Evolutionary conservation across 2,329 filamentous ascomycete genomes (phyloP).

Genomic region (Didymella sp.): DNA sequence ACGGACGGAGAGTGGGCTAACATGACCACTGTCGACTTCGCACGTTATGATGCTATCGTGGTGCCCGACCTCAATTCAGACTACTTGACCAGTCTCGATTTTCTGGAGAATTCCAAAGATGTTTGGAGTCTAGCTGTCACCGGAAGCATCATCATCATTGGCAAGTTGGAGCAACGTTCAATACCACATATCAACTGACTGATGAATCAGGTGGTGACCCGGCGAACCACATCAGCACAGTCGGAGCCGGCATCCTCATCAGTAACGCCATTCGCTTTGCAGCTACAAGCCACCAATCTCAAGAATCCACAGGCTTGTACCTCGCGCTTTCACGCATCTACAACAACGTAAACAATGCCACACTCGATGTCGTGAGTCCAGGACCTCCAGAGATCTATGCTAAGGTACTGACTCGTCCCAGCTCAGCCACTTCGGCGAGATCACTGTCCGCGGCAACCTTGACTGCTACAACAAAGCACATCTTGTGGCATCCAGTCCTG

Average conservation of each 20-base stretch:
- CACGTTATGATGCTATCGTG: not conserved
- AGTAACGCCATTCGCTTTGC: not conserved
- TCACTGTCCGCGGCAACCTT: not conserved
- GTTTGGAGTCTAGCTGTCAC: not conserved
- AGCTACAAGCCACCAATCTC: not conserved
- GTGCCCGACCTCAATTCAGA: slow-evolving; percentile 2
- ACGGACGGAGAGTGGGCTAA: not conserved
- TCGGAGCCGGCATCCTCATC: not conserved
- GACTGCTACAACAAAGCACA: slow-evolving; percentile 1
- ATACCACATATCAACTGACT: not conserved
- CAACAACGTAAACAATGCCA: not conserved
- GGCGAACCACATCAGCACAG: not conserved
- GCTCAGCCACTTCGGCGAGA: slow-evolving; percentile 1
- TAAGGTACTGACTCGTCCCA: not conserved
- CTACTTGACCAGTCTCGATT: not conserved
- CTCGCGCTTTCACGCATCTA: not conserved
- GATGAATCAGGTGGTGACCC: not conserved
- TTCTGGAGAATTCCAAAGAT: not conserved
- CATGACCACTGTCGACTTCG: slow-evolving; percentile 1
- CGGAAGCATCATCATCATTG: not conserved
- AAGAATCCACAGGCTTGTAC: not conserved
- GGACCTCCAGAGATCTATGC: too few species aligned
- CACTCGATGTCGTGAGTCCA: not conserved
- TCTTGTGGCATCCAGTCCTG: not conserved
- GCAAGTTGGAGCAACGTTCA: not conserved